Conservation (phyloP, 176 grass and related monocot species). For the Aechmea fasciata region DNA sequence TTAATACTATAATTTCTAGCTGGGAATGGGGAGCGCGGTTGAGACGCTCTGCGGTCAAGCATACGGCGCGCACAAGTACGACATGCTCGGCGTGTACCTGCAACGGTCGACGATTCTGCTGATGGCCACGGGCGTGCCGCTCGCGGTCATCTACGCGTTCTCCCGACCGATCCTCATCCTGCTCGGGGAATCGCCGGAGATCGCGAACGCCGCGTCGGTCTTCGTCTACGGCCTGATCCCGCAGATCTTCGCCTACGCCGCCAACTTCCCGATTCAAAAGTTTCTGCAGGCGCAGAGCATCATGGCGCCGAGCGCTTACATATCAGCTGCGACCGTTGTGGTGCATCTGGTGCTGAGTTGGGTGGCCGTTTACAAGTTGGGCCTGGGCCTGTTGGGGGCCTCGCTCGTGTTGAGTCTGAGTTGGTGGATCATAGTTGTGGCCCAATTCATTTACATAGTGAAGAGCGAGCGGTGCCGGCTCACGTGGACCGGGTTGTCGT, state of each 20-base stretch:
- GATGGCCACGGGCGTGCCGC: conserved; percentile 62
- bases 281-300: conserved; percentile 92
- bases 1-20: conserved; percentile 10
- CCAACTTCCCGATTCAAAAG: conserved; percentile 85
- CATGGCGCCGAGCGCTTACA: conserved; percentile 81
- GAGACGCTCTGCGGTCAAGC: conserved; percentile 92
- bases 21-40: conserved; percentile 89
- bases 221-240: conserved; percentile 80
- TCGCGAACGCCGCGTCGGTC: conserved; percentile 49
- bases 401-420: conserved; percentile 63
- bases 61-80: conserved; percentile 61
- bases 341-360: conserved; percentile 64
- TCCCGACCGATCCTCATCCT: conserved; percentile 61
- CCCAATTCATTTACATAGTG: conserved; percentile 66
- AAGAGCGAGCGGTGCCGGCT: conserved; percentile 40
- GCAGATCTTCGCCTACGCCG: conserved; percentile 88
- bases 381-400: conserved; percentile 57
- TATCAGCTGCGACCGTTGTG: conserved; percentile 34
- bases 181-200: conserved; percentile 67
- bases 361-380: conserved; percentile 41
- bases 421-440: conserved; percentile 66
- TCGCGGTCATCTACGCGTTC: conserved; percentile 56
- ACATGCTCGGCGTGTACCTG: conserved; percentile 80
- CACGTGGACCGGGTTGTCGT: conserved; percentile 76
- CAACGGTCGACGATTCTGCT: conserved; percentile 69